Evolutionary conservation across 345 rosid species (phyloP), one percentile per base, ranked within the genome.

Genomic region (Ceriops zippeliana): DNA sequence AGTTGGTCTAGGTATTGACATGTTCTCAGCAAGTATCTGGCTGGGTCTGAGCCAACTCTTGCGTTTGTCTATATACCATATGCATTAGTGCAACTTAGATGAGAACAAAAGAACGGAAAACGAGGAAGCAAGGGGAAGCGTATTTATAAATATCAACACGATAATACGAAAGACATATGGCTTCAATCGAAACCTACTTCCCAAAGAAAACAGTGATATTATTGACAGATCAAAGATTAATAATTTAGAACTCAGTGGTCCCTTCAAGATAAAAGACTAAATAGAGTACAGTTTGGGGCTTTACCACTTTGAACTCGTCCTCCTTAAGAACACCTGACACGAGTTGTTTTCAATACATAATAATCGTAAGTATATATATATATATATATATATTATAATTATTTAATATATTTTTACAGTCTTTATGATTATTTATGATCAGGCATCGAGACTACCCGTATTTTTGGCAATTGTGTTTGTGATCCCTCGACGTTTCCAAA

Each of bases 171-270:
- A 8, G 28, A 54, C 58, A 9, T 9, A 7, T 22, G 58, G 58
- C 30, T 54, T 8, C 4, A 9, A 8, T 22, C 6, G 9, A 5
- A 54, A 54, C 58, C 10, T 63, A 61, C 61, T 63, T 80, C 80
- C 80, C 70, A 76, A 61, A 34, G 73, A 49, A 70, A 75, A 59
- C 61, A 60, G 69, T 69, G 65, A 73, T 72, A 60, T 73, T 60
- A 63, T 68, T 58, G 31, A 68, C 66, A 62, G 52, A 52, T 58
- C 11, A 26, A 8, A 22, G 27, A n/a, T 68, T 32, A 58, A 53
- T 53, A 57, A 34, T 67, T 10, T 30, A 52, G 19, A 20, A 10
- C 9, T n/a, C 27, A 8, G 49, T 21, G 37, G 65, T 73, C 65
- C 59, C 62, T 42, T 32, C 38, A 22, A 62, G 61, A 70, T 56